Evolutionary conservation across 805 yeast species (phyloP), one percentile per base, ranked within the genome.

Genomic region (Jamesozyma spencerorum): DNA sequence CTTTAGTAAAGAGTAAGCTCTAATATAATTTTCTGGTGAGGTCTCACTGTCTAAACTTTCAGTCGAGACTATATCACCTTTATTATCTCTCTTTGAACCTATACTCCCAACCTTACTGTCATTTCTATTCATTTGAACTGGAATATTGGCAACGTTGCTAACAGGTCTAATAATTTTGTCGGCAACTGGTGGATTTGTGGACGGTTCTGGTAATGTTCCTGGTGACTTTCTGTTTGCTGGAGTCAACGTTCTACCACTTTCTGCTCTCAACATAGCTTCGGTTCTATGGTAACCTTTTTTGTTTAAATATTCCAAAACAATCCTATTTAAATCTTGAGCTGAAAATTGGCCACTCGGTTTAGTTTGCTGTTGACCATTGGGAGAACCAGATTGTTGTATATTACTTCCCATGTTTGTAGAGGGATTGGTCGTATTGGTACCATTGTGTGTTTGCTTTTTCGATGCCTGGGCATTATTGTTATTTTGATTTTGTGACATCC

Each of bases 231-330:
- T 72, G 20, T 65, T 67, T 31, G 69, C 69, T 13, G 76, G 66
- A 0, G 80, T 71, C 3, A 68, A 66, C 0, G 79, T 71, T 44
- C 81, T 78, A 1, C 85, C 71, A 47, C 81, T 75, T 59, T 92
- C 99, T 46, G 87, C 77, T 46, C 98, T 75, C 37, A 92, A 71
- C 81, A 88, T 85, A 2, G 95, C 87, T 60, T 92, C 99, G 0
- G 98, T 90, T 50, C 81, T 78, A 50, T 84, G 88, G 56, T 86
- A 92, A 2, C 99, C 99, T 60, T 88, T 87, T 55, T 92, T 90
- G 59, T 80, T 83, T 49, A 92, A 71, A 53, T 90, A 92, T 53
- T 92, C 98, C 53, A 92, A 69, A 27, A 92, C 97, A 55, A 92
- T 85, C 47, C 92, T 70, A 60, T 88, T 90, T 57, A 92, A 70